Evolutionary conservation across 495 filamentous ascomycete genomes (phyloP).

Genomic region (Penicillium paxilli): DNA sequence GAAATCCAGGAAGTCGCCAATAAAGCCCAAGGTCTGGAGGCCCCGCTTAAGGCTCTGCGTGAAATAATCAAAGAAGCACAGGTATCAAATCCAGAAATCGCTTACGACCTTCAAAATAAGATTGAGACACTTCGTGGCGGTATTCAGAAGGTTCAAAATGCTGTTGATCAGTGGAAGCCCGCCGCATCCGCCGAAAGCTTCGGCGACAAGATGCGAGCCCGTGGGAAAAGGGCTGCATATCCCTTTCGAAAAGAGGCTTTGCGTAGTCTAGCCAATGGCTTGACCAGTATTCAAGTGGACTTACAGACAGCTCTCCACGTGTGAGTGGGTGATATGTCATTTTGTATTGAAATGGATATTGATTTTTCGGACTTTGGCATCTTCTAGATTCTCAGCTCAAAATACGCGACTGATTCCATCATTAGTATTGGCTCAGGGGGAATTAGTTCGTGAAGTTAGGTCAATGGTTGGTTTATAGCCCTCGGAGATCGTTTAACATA

Average conservation of each 20-base stretch:
- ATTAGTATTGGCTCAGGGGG: not conserved
- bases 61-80: not conserved
- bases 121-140: not conserved
- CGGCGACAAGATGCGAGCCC: not conserved
- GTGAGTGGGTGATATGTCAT: not conserved
- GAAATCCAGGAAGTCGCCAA: slow-evolving; percentile 4
- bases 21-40: slow-evolving; percentile 1
- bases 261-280: not conserved
- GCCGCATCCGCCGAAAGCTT: not conserved
- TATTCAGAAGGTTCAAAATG: not conserved
- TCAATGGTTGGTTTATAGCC: not conserved
- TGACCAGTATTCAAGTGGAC: not conserved
- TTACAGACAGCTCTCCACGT: slow-evolving; percentile 1
- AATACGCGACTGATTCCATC: slow-evolving; percentile 3
- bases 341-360: not conserved
- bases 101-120: not conserved
- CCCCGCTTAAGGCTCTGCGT: not conserved
- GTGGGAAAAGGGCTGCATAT: slow-evolving; percentile 1
- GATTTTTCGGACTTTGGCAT: not conserved
- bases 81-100: not conserved
- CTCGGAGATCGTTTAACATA: no score
- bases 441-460: not conserved
- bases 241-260: slow-evolving; percentile 4
- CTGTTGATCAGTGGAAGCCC: not conserved
- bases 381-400: slow-evolving; percentile 1